Conservation (phyloP, 2,329 filamentous ascomycete genomes). For the Whalleya microplaca region DNA sequence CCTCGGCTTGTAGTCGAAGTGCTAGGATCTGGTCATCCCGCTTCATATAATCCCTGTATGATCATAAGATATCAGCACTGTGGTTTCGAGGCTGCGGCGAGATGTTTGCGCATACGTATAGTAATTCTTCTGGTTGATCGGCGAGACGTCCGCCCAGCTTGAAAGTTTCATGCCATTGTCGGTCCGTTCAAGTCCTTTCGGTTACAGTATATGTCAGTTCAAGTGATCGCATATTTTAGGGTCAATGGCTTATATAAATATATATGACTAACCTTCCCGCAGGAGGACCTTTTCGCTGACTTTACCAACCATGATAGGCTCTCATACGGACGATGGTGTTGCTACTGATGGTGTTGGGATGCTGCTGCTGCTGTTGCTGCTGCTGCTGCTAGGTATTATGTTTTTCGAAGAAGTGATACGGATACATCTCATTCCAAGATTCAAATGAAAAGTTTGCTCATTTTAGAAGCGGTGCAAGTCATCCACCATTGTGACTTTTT, state of each 20-base stretch:
- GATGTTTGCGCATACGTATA: conserved; percentile 70
- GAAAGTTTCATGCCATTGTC: conserved; percentile 98
- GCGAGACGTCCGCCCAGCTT: conserved; percentile 87
- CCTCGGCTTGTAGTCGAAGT: conserved; percentile 84
- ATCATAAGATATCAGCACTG: conserved; percentile 28
- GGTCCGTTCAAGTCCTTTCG: conserved; percentile 84
- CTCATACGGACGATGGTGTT: conserved; percentile 2
- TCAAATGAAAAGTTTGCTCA: background rate
- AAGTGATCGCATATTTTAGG: conserved; percentile 1
- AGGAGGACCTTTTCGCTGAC: conserved; percentile 68
- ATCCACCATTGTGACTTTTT: conserved; percentile 16
- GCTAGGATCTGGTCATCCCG: conserved; percentile 95
- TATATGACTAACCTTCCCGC: conserved; percentile 61
- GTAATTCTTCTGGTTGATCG: conserved; percentile 99
- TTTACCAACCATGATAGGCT: conserved; percentile 61
- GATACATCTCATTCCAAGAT: conserved; percentile 1
- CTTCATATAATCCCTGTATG: conserved; percentile 88
- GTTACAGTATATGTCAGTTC: conserved; percentile 19
- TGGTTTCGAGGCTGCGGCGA: background rate
- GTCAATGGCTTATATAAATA: conserved; percentile 3
- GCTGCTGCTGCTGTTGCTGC: conserved; percentile 7
- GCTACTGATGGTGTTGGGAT: conserved; percentile 2
- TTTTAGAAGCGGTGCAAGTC: background rate
- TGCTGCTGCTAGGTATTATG: conserved; percentile 2
- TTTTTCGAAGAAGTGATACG: conserved; percentile 7